A percentile compares a stretch with the other conserved stretches of the same genome.
phyloP scores from a whole-genome alignment of 306 rosid species.

The Vigna radiata region DNA sequence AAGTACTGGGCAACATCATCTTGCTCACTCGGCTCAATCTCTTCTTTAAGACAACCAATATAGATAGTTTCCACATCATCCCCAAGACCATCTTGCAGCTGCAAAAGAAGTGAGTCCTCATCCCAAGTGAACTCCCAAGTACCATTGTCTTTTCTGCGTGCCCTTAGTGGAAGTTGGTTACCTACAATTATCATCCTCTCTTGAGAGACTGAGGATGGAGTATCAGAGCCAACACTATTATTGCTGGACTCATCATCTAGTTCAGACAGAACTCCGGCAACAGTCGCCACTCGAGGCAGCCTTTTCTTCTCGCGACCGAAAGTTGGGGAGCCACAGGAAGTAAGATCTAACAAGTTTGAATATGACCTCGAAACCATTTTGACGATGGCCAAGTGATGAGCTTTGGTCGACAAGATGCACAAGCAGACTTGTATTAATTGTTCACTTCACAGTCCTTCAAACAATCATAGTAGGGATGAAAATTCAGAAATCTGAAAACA shows the following conservation, averaged over 20 bases:
- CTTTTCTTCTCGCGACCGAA: conserved; percentile 76
- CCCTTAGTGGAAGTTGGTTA: conserved; percentile 80
- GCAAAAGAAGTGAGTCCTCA: conserved; percentile 88
- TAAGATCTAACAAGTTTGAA: conserved; percentile 82
- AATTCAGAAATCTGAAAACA: conserved; percentile 44
- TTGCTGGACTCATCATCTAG: conserved; percentile 68
- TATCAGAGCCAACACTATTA: conserved; percentile 76
- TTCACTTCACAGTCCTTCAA: conserved; percentile 44
- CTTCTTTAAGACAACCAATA: conserved; percentile 85
- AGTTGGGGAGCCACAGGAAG: conserved; percentile 70
- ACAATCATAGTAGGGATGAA: conserved; percentile 36
- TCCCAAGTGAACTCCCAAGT: conserved; percentile 80
- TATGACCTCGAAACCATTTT: conserved; percentile 89
- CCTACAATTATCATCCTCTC: conserved; percentile 90
- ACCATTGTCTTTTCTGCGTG: conserved; percentile 58
- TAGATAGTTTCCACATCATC: conserved; percentile 85
- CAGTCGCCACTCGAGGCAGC: conserved; percentile 86
- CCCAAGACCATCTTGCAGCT: conserved; percentile 90
- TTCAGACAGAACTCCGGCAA: conserved; percentile 84
- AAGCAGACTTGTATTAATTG: conserved; percentile 37
- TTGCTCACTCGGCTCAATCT: conserved; percentile 69
- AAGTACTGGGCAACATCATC: conserved; percentile 84
- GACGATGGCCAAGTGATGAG: background rate
- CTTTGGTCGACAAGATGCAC: conserved; percentile 30
- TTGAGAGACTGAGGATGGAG: conserved; percentile 77